Base-by-base conservation (phyloP, 371 early-diverging fungal genomes). In the Basidiobolus meristosporus region DNA sequence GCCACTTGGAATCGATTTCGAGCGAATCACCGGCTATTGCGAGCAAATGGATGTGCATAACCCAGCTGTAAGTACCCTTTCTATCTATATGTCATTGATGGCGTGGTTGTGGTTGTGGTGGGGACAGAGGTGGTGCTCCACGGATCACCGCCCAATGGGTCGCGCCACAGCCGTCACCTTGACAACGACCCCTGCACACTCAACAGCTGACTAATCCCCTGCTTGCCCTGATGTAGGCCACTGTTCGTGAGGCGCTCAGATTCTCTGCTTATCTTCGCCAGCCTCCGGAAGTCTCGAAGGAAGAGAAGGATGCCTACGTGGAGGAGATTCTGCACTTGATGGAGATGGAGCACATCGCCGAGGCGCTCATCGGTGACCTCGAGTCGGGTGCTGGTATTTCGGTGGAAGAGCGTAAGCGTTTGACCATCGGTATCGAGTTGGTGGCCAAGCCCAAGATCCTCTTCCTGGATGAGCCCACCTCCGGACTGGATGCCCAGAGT, bases 381-480 rank as follows among this genome's bases (percentile, higher is more conserved):
- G 57, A 57, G 16, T 52, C 63, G 4, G 62, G 59, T 46, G 40
- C 49, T 21, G 69, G 69, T 38, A 60, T 70, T 30, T 63, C 64
- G 14, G 57, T 60, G 15, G 65, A 60, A 21, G 69, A 68, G 48
- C 67, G 67, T 45, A 66, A 67, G 56, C 66, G 66, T 19, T 41
- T 68, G 46, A 62, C 63, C 18, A 70, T 68, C 40, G 69, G 60
- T 28, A 59, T 75, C 18, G 78, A 84, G 53, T 60, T 87, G 32
- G 77, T 85, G 2, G 69, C 79, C 33, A 68, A 69, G 49, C 82
- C 82, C 41, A 66, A 65, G 47, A 60, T 85, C 31, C 60, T 86
- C 19, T 82, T 83, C 66, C 56, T 85, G 42, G 88, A 89, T 52
- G 87, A 89, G 46, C 88, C 86, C 33, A 84, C 85, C 3, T 80